Evolutionary conservation across 2,329 filamentous ascomycete genomes (phyloP), one percentile per base, ranked within the genome.

Genomic region (Stemphylium lycopersici): DNA sequence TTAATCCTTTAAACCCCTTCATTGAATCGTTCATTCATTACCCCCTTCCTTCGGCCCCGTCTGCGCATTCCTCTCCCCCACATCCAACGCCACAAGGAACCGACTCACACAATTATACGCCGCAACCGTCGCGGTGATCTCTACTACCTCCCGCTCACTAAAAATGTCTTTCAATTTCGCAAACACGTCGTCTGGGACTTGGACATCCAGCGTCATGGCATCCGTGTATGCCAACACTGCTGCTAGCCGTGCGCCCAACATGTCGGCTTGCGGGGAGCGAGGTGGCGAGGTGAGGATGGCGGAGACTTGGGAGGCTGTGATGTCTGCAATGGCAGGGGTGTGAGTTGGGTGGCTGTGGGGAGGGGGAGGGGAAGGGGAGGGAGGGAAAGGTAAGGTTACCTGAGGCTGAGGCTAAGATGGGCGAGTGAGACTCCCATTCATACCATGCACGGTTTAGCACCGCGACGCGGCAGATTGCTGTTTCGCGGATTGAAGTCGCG

Each of bases 21-120:
- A 24, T 24, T 4, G 5, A 24, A 4, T 24, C 22, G 6, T 24
- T 24, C 22, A 24, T 20, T 59, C 58, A 22, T 54, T 61, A 12
- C 49, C 56, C 7, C 59, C 59, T 11, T 62, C 61, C 16, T 33
- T 55, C n/a, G 67, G 65, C 3, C 59, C 64, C 11, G 50, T 48
- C 58, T 67, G 56, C 22, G 38, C 61, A 59, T 76, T 77, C 62
- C 72, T 73, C 66, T 80, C 79, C 0, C 79, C 78, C 11, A 80
- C 90, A 77, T 96, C 88, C 51, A 96, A 74, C 12, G 91, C 91
- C 16, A 96, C 90, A 62, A 96, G 74, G 65, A 96, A 93, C 26
- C 91, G 83, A 72, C 89, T 92, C 13, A 96, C 90, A 69, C 90
- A 93, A 72, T 96, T 96, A 73, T 96, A 96, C 49, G 85, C 86